These are phyloP conservation scores for Theobroma cacao DNA, from an alignment of 345 rosid genomes.

Conservation along the genomic window DNA sequence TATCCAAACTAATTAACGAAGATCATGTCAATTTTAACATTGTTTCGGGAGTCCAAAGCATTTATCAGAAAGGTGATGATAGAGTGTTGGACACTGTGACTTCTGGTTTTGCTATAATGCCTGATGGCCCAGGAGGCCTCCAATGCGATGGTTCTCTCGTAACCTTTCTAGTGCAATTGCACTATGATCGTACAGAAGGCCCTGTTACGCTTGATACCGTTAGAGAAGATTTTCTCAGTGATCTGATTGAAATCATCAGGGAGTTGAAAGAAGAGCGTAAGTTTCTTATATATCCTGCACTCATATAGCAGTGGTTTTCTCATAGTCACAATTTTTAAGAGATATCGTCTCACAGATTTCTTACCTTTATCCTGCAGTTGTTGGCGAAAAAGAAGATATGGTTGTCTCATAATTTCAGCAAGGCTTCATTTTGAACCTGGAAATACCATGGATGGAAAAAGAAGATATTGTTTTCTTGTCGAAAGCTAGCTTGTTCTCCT, in stretches of 20 bases:
- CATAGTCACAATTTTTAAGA: too few relatives aligned
- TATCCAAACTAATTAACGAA: background rate
- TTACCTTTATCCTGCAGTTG: background rate
- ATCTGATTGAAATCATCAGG: background rate
- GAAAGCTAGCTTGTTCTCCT: background rate
- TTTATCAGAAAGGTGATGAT: background rate
- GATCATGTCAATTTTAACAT: background rate
- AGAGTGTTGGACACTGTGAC: background rate
- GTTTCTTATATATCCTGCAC: background rate
- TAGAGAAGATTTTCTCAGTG: background rate
- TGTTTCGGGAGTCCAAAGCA: background rate
- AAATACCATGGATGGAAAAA: background rate
- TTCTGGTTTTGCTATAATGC: background rate
- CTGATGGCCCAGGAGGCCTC: background rate
- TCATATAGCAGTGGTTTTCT: too few relatives aligned
- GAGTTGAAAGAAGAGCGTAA: slow-evolving; percentile 5
- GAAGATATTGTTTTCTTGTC: background rate
- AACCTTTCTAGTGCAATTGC: background rate
- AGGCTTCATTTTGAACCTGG: background rate
- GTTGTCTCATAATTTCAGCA: too few relatives aligned
- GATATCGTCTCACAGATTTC: background rate
- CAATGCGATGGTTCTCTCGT: background rate
- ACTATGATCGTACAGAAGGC: background rate
- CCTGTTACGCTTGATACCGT: background rate
- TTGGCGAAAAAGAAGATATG: background rate